phyloP scores from a whole-genome alignment of 768 basidiomycete species.

The Tricholoma bakamatsutake region DNA sequence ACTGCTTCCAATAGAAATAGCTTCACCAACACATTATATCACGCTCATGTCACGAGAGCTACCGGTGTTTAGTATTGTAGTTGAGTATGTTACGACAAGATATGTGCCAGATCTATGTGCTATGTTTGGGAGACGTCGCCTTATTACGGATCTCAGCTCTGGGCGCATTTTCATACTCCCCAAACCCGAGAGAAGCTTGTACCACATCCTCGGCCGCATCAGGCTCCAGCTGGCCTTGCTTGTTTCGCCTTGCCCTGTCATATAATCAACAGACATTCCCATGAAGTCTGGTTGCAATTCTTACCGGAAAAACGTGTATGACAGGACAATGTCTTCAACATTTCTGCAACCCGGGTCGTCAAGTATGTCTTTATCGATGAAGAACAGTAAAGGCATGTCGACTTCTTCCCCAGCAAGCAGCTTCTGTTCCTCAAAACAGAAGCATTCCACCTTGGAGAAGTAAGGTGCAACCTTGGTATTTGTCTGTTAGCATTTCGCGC shows the following conservation, averaged over 20 bases:
- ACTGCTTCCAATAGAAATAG: background rate
- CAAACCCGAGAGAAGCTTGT: slow-evolving; percentile 76
- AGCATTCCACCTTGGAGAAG: slow-evolving; percentile 99
- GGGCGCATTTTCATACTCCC: slow-evolving; percentile 49
- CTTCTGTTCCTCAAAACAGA: slow-evolving; percentile 98
- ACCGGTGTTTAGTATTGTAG: background rate
- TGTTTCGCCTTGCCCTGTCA: slow-evolving; percentile 80
- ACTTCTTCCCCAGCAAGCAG: slow-evolving; percentile 94
- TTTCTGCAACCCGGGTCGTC: slow-evolving; percentile 87
- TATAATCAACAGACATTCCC: background rate
- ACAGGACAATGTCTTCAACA: slow-evolving; percentile 87
- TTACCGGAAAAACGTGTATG: slow-evolving; percentile 97
- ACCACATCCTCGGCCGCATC: slow-evolving; percentile 80
- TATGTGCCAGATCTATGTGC: background rate
- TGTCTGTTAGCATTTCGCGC: background rate
- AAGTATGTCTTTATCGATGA: slow-evolving; percentile 95
- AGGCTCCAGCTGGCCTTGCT: slow-evolving; percentile 82
- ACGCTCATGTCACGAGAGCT: background rate
- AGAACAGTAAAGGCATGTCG: slow-evolving; percentile 97
- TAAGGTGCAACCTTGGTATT: slow-evolving; percentile 82
- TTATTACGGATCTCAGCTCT: slow-evolving; percentile 26
- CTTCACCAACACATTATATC: background rate
- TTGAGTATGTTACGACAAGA: background rate
- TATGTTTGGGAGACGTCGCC: background rate
- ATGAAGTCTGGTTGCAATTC: slow-evolving; percentile 15